Conservation (phyloP, 768 basidiomycete species). For the Amanita brunnescens region DNA sequence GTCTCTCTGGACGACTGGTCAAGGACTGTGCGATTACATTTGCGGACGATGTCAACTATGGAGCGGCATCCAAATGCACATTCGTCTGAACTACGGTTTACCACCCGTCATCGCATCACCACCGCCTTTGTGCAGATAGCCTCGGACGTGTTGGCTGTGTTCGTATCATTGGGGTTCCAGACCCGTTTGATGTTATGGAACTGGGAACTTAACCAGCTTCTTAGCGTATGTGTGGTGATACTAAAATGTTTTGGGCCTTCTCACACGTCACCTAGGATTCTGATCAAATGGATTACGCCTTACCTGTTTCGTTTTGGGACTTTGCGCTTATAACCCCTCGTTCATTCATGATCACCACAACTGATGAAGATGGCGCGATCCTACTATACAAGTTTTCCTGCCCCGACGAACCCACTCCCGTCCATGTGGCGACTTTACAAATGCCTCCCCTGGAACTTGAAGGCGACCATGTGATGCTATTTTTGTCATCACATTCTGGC, state of each 20-base stretch:
- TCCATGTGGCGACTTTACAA: conserved; percentile 10
- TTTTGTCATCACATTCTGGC: conserved; percentile 22
- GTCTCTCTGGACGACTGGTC: not conserved
- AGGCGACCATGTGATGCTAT: conserved; percentile 8
- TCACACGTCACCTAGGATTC: not conserved
- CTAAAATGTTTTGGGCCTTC: too few relatives aligned
- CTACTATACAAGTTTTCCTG: conserved; percentile 32
- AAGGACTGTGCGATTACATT: conserved; percentile 22
- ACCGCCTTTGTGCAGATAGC: conserved; percentile 41
- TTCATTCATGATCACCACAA: conserved; percentile 33
- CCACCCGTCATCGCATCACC: conserved; percentile 14
- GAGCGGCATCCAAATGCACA: conserved; percentile 33
- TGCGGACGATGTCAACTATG: conserved; percentile 36
- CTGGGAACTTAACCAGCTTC: conserved; percentile 35
- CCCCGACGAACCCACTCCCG: not conserved
- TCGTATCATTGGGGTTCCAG: conserved; percentile 22
- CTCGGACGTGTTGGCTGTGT: conserved; percentile 44
- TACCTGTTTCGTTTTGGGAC: conserved; percentile 24
- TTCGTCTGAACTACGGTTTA: conserved; percentile 18
- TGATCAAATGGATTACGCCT: not conserved
- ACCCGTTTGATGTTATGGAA: conserved; percentile 38
- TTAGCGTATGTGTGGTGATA: conserved; percentile 31
- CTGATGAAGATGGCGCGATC: conserved; percentile 25
- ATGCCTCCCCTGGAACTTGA: conserved; percentile 11
- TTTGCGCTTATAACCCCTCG: conserved; percentile 39